phyloP scores from a whole-genome alignment of 352 stramenopile species.

The Pythium phragmiticola region DNA sequence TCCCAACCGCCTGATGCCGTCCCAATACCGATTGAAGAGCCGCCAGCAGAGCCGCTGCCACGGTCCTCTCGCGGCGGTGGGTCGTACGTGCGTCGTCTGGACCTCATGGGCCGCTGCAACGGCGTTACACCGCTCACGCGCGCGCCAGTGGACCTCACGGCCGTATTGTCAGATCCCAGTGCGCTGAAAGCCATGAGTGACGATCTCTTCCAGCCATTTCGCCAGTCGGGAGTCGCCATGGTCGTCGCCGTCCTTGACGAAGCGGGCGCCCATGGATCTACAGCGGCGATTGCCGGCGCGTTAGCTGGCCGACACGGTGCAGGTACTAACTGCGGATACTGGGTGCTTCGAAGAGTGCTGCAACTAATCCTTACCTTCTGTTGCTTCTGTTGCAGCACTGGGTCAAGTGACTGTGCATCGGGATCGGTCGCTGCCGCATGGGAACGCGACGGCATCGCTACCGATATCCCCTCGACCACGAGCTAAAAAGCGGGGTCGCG shows the following conservation, averaged over 20 bases:
- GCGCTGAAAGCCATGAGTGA: constrained; percentile 35
- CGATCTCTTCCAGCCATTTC: constrained; percentile 48
- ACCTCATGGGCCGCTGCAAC: constrained; percentile 37
- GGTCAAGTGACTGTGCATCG: constrained; percentile 38
- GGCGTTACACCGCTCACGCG: constrained; percentile 32
- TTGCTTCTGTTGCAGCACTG: constrained; percentile 32
- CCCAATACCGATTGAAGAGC: neutral
- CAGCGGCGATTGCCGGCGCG: constrained; percentile 41
- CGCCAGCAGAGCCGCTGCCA: neutral
- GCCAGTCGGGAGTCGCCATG: constrained; percentile 40
- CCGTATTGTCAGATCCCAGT: constrained; percentile 33
- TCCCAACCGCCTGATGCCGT: neutral
- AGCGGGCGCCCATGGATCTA: constrained; percentile 30
- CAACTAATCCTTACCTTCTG: neutral
- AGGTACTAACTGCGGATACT: constrained; percentile 23
- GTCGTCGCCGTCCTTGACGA: constrained; percentile 48
- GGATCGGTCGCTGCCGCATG: neutral
- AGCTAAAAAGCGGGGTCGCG: constrained; percentile 22
- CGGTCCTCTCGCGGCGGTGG: neutral
- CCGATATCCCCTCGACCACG: neutral
- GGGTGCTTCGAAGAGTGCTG: neutral
- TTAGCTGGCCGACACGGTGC: constrained; percentile 43
- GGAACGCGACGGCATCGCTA: neutral
- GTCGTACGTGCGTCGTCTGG: constrained; percentile 42
- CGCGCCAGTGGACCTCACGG: constrained; percentile 39